A percentile compares a stretch with the other conserved stretches of the same genome.
Evolutionary conservation across 1,284 basidiomycete genomes (phyloP).

Genomic region (Cryptococcus sp.): DNA sequence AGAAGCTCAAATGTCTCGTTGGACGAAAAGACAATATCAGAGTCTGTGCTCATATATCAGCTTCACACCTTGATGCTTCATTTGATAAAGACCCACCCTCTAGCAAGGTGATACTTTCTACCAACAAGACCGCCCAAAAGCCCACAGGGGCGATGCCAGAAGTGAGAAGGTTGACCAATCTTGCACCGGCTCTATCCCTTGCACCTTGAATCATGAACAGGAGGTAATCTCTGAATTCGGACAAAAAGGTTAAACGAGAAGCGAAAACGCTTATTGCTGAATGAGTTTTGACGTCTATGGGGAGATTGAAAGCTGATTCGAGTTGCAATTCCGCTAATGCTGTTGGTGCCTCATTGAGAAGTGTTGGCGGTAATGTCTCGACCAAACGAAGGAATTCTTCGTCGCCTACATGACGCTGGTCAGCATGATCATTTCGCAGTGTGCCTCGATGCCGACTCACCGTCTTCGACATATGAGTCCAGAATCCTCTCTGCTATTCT

Average conservation of each 20-base stretch:
- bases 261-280: conserved; percentile 37
- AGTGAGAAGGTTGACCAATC: conserved; percentile 51
- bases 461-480: conserved; percentile 49
- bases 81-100: conserved; percentile 43
- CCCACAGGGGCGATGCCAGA: conserved; percentile 52
- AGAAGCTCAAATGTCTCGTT: conserved; percentile 55
- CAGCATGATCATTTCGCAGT: not conserved
- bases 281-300: conserved; percentile 16
- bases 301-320: conserved; percentile 2
- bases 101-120: conserved; percentile 52
- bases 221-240: conserved; percentile 56
- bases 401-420: conserved; percentile 25
- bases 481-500: conserved; percentile 53
- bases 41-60: conserved; percentile 32
- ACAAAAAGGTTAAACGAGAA: conserved; percentile 53
- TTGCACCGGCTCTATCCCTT: conserved; percentile 46
- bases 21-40: conserved; percentile 48
- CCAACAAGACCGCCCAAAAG: conserved; percentile 54
- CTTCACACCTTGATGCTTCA: not conserved
- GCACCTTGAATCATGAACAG: conserved; percentile 48
- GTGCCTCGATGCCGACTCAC: conserved; percentile 26
- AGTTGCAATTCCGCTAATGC: conserved; percentile 28
- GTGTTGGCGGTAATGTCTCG: conserved; percentile 38
- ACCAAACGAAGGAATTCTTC: conserved; percentile 36
- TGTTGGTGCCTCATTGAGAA: conserved; percentile 39